Evolutionary conservation across 352 stramenopile species (phyloP), one percentile per base, ranked within the genome.

Genomic region (Pythium sukuiense): DNA sequence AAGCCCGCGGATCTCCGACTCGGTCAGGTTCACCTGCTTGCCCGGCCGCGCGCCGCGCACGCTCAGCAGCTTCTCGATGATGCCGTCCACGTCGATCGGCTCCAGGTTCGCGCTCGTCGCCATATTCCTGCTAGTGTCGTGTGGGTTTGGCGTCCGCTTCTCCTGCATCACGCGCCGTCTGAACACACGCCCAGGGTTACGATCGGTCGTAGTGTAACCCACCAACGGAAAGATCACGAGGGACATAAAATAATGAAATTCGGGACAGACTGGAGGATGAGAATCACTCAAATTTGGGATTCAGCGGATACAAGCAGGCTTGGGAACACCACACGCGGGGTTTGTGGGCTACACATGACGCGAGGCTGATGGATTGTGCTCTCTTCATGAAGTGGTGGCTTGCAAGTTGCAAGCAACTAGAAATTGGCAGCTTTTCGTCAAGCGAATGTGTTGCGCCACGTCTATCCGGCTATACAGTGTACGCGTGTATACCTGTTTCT

Each of bases 1-100:
- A 12, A 99, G 84, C 81, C 93, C 96, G 49, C 92, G 93, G 61
- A 98, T 97, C 69, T 98, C 90, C 35, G 79, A 76, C 72, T 98
- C 92, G 7, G 90, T 92, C 26, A 98, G 76, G 69, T 94, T 89
- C 24, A 98, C 94, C 74, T 92, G 67, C 67, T 89, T 89, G 55
- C 90, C 90, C 26, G 91, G 91, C 50, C 89, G 79, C 33, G 89
- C 85, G 49, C 89, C 90, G 60, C 91, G 80, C 61, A 98, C 92
- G 61, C 87, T 92, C 55, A 98, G 80, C 63, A 96, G 77, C 79
- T 97, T 93, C 66, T 95, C 86, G 65, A 97, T 96, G 76, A 97
- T 93, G 59, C 56, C 63, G 73, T 96, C 87, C 30, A 96, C 84
- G 61, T 93, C 85, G 66, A 95, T 90, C 56, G 85, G 81, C 53